A percentile compares a stretch with the other conserved stretches of the same genome.
These are phyloP conservation scores for Metroxylon sagu DNA, from an alignment of 176 grass and related monocot species.

Conservation along the genomic window DNA sequence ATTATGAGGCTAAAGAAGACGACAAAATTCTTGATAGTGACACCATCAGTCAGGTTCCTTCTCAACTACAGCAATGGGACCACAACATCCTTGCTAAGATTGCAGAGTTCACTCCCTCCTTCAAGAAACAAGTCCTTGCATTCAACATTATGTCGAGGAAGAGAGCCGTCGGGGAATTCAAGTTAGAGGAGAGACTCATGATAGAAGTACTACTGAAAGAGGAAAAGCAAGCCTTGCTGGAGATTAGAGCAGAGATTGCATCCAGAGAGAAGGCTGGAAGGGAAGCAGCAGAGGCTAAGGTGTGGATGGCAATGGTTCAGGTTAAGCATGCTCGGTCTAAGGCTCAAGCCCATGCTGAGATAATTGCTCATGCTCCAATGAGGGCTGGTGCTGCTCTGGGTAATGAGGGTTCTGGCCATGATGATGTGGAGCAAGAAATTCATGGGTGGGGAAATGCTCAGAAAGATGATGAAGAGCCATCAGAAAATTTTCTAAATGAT, in stretches of 20 bases:
- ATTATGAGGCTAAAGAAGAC: slow-evolving; percentile 98
- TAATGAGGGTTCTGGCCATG: slow-evolving; percentile 36
- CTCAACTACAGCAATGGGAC: slow-evolving; percentile 93
- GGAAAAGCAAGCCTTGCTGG: slow-evolving; percentile 55
- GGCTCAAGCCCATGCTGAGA: slow-evolving; percentile 53
- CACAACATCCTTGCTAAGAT: slow-evolving; percentile 96
- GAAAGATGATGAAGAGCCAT: slow-evolving; percentile 79
- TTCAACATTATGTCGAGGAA: slow-evolving; percentile 98
- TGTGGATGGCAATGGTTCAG: slow-evolving; percentile 48
- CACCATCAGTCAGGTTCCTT: slow-evolving; percentile 55
- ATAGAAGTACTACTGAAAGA: slow-evolving; percentile 71
- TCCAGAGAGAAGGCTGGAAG: slow-evolving; percentile 62
- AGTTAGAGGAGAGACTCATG: slow-evolving; percentile 88
- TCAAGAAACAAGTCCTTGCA: slow-evolving; percentile 92
- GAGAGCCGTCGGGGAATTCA: slow-evolving; percentile 68
- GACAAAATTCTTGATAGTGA: slow-evolving; percentile 79
- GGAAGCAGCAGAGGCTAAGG: slow-evolving; percentile 65
- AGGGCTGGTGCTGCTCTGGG: slow-evolving; percentile 40
- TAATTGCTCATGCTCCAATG: slow-evolving; percentile 42
- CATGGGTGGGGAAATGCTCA: slow-evolving; percentile 46
- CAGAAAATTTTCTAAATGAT: slow-evolving; percentile 86
- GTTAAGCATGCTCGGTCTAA: slow-evolving; percentile 46
- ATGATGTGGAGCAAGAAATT: slow-evolving; percentile 35
- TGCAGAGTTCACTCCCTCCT: slow-evolving; percentile 80
- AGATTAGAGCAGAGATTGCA: slow-evolving; percentile 52